These are phyloP conservation scores for Coniosporium tulheliwenetii DNA, from an alignment of 2,329 filamentous ascomycete species.

Conservation along the genomic window DNA sequence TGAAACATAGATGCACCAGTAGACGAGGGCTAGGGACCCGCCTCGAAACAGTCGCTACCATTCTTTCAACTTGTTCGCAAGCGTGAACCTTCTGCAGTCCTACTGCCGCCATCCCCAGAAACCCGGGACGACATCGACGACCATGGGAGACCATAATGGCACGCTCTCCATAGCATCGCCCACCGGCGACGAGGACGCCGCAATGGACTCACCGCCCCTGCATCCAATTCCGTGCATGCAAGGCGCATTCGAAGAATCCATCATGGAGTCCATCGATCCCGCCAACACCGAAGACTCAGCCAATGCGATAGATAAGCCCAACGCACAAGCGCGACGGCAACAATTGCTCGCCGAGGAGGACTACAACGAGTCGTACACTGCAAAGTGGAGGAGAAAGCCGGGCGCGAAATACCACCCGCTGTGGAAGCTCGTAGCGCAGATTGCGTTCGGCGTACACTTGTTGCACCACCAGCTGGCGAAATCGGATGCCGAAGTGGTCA, in stretches of 20 bases:
- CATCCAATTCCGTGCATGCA: constrained; percentile 69
- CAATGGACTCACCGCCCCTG: constrained; percentile 23
- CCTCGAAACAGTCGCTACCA: too few relatives aligned
- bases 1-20: too few relatives aligned
- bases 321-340: constrained; percentile 47
- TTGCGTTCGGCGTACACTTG: constrained; percentile 84
- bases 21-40: too few relatives aligned
- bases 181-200: constrained; percentile 6
- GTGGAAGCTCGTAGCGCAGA: constrained; percentile 79
- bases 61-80: too few relatives aligned
- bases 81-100: too few relatives aligned
- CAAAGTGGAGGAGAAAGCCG: constrained; percentile 59
- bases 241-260: constrained; percentile 67
- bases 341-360: constrained; percentile 51
- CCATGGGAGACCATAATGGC: too few relatives aligned
- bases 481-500: constrained; percentile 74
- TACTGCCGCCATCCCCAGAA: too few relatives aligned
- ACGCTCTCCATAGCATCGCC: too few relatives aligned
- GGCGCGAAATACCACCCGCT: constrained; percentile 74
- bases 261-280: constrained; percentile 50
- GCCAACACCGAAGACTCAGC: constrained; percentile 25
- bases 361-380: constrained; percentile 55
- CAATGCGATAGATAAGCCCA: constrained; percentile 18
- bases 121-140: too few relatives aligned
- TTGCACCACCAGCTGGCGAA: constrained; percentile 75